Base-by-base conservation (phyloP, 345 rosid genomes). In the Lumnitzera littorea region DNA sequence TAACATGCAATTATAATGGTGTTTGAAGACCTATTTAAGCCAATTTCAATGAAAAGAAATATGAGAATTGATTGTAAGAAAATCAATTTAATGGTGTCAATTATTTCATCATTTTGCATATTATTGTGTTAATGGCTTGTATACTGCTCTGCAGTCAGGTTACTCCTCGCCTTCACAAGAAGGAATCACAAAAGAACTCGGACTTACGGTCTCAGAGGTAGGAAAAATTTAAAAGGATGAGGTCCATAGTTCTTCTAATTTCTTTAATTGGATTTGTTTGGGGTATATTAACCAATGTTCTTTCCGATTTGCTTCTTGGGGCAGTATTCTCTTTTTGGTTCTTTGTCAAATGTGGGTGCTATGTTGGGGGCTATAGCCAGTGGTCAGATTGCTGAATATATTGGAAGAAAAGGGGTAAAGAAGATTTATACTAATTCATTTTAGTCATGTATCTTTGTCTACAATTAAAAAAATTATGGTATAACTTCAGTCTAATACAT, bases 291-390 rank as follows among this genome's bases (percentile, higher is more conserved):
- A 56, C 12, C 46, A n/a, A 57, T 74, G 63, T 61, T 65, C 61
- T 54, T 29, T 27, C 24, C 17, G 41, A 46, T 27, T 23, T 41
- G 29, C 46, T 66, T 62, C 48, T 51, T 24, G 71, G 60, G 56
- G 72, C 69, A 90, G 99, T 94, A 57, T 70, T 94, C 99, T 58
- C 56, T 83, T 56, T 94, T 94, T 56, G 96, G 95, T 62, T 94
- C 97, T 41, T 63, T 94, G 20, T 94, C 96, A 36, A 94, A 94
- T 77, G 99, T 94, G 65, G 99, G 99, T 43, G 99, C 99, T 68
- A 94, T 94, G 99, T 82, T 94, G 61, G 99, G 99, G 53, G 97
- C 99, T 24, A 90, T 94, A 63, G 83, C 97, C 20, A 90, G 97
- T 55, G 97, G 99, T 70, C 99, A 94, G 84, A 90, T 90, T 53